Base-by-base conservation (phyloP, 1,284 basidiomycete species). In the Ustilago xerochloae region DNA sequence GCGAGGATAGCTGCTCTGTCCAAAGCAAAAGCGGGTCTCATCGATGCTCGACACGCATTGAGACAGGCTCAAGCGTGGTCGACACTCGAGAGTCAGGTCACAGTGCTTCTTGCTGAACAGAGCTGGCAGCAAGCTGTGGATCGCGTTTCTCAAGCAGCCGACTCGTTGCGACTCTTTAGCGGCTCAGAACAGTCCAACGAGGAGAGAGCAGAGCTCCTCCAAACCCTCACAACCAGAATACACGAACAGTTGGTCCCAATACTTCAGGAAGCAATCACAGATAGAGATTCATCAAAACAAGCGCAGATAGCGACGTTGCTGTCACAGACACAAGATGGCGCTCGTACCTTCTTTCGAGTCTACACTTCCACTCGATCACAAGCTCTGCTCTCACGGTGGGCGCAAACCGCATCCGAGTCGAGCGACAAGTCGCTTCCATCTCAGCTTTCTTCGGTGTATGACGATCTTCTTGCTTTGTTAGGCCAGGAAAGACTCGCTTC, bases 51-150 rank as follows among this genome's bases (percentile, higher is more conserved):
- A 18, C 72, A 75, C 35, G 60, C 65, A 22, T 63, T 79, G n/a
- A 50, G 77, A 22, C 64, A 77, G 33, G 75, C 75, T 2, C 75
- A 79, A 51, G 63, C 71, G 3, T 79, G 77, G 77, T 72, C 63
- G 6, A 77, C 75, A 10, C 63, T 79, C 36, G 67, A 77, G 9
- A 24, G 58, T 7, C 66, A 79, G 24, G 59, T 79, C 28, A 49
- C 41, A 18, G 32, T 67, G 39, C 60, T 65, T 5, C 28, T 77
- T 5, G 20, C 26, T 13, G 68, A 75, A 28, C 16, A 48, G 6
- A 63, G 75, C 15, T 72, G 50, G 53, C 41, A 64, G 46, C 58
- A 70, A 12, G 77, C 77, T 2, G 70, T 64, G 7, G 55, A 60
- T 1, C 55, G 75, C 9, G 48, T 79, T 20, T 62, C 57, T 8